A percentile compares a stretch with the other conserved stretches of the same genome.
These are phyloP conservation scores for Silene uniflora DNA, from an alignment of 148 eudicot species.

Conservation along the genomic window DNA sequence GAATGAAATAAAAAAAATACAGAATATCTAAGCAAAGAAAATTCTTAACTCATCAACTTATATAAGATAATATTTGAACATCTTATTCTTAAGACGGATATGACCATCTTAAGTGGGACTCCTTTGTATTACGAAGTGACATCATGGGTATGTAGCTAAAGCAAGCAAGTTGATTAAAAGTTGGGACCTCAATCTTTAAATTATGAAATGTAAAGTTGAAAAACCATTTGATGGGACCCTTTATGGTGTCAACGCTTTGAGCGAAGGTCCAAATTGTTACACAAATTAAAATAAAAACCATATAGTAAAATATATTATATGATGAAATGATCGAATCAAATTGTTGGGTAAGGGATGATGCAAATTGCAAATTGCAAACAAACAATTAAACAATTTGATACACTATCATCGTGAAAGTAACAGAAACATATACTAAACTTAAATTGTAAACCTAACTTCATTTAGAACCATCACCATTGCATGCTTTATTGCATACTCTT, in stretches of 20 bases:
- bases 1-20: too few species aligned
- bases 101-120: too few species aligned
- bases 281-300: slow-evolving; percentile 2
- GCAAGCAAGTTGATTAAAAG: slow-evolving; percentile 24
- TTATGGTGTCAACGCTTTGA: not conserved
- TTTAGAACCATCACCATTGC: slow-evolving; percentile 11
- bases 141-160: slow-evolving; percentile 35
- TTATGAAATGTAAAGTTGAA: slow-evolving; percentile 12
- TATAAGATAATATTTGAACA: too few species aligned
- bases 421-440: not conserved
- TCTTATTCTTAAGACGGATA: too few species aligned
- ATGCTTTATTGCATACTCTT: not conserved
- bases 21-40: too few species aligned
- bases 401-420: not conserved
- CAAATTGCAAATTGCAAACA: slow-evolving; percentile 19
- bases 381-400: not conserved
- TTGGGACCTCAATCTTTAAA: slow-evolving; percentile 5
- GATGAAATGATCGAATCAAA: not conserved
- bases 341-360: slow-evolving; percentile 17
- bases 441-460: not conserved
- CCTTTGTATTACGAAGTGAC: slow-evolving; percentile 17
- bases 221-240: slow-evolving; percentile 8
- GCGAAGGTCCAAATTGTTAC: slow-evolving; percentile 14
- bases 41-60: too few species aligned
- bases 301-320: not conserved